Evolutionary conservation across 345 rosid species (phyloP).

Genomic region (Anacardium occidentale): DNA sequence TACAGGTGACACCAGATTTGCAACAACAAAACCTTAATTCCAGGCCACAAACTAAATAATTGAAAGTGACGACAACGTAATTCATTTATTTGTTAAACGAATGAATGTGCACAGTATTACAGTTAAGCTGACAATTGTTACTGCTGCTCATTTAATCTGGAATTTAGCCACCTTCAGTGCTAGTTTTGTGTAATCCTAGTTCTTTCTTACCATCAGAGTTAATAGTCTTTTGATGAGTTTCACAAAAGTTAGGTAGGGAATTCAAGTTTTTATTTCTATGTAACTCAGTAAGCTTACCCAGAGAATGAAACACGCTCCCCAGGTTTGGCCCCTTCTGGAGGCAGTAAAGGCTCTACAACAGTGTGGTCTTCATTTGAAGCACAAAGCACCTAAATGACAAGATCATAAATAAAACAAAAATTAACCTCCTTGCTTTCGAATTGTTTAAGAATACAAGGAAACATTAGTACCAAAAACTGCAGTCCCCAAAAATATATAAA

Average conservation of each 20-base stretch:
- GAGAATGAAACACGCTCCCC: constrained; percentile 75
- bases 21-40: neutral
- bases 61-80: neutral
- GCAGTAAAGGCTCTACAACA: constrained; percentile 73
- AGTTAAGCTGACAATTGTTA: neutral
- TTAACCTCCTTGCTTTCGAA: neutral
- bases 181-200: neutral
- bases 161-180: neutral
- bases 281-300: constrained; percentile 50
- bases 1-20: neutral
- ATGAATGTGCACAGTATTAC: neutral
- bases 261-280: constrained; percentile 2
- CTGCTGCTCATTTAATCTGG: neutral
- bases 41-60: neutral
- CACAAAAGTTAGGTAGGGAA: neutral
- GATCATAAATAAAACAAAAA: constrained; percentile 19
- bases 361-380: constrained; percentile 90
- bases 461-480: neutral
- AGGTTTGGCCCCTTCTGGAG: constrained; percentile 75
- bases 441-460: neutral
- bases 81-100: neutral
- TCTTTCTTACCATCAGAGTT: neutral
- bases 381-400: constrained; percentile 67
- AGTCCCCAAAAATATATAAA: neutral
- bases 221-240: neutral